Percentiles rank a stretch among this genome's conserved stretches.
Conservation (phyloP, 1,139 yeast species). For the Taiozyma sp. region DNA sequence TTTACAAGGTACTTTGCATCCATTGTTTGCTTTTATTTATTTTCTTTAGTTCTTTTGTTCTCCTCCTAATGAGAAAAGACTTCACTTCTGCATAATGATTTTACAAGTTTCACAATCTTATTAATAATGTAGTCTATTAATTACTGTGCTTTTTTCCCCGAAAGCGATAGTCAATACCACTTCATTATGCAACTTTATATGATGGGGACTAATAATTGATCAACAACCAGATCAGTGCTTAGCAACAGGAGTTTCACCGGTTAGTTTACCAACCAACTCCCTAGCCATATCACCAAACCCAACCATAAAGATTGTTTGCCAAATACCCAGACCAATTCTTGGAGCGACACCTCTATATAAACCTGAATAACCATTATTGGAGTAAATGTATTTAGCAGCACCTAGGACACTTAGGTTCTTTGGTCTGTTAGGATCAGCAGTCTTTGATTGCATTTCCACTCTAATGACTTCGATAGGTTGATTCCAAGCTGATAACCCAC, state of each 20-base stretch:
- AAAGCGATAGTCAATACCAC: not conserved
- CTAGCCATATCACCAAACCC: constrained; percentile 95
- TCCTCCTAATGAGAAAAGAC: not conserved
- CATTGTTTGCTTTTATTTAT: not conserved
- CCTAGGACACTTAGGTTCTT: constrained; percentile 76
- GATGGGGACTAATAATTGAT: no score
- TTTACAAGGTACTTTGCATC: no score
- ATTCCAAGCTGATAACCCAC: constrained; percentile 97
- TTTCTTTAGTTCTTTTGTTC: not conserved
- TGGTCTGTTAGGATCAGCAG: constrained; percentile 91
- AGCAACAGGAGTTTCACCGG: constrained; percentile 50
- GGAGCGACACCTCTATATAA: constrained; percentile 96
- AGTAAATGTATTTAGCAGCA: constrained; percentile 79
- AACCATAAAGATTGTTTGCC: constrained; percentile 99
- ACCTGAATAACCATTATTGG: constrained; percentile 81
- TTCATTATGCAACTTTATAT: not conserved
- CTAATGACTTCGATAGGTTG: constrained; percentile 98
- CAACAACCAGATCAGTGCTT: constrained; percentile 29
- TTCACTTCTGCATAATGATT: not conserved
- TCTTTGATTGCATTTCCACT: constrained; percentile 96
- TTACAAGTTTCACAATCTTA: not conserved
- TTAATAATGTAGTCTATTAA: not conserved
- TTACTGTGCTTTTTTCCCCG: not conserved
- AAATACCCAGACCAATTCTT: constrained; percentile 90
- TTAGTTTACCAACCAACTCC: constrained; percentile 53